A percentile compares a stretch with the other conserved stretches of the same genome.
These are phyloP conservation scores for Verticillium dahliae DNA, from an alignment of 2,329 filamentous ascomycete genomes.

Conservation along the genomic window DNA sequence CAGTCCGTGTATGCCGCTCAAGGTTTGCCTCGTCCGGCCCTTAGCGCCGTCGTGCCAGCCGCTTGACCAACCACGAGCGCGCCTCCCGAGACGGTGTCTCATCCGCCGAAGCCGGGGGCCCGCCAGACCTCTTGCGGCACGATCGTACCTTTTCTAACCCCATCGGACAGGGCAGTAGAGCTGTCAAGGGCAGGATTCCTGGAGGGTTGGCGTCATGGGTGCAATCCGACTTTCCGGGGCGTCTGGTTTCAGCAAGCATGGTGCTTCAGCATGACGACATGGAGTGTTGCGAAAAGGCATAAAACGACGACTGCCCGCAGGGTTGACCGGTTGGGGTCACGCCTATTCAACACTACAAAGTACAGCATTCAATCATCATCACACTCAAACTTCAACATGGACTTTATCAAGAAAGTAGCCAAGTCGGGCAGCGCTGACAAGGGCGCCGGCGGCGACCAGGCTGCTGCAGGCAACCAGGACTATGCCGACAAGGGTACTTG, in stretches of 20 bases:
- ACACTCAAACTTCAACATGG: neutral
- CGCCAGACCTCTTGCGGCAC: neutral
- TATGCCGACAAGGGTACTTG: conserved; percentile 30
- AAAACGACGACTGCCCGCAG: neutral
- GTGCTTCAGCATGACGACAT: neutral
- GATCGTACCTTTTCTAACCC: neutral
- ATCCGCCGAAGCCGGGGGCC: neutral
- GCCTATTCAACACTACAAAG: neutral
- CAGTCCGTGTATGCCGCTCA: neutral
- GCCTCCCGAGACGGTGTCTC: neutral
- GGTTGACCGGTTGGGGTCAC: neutral
- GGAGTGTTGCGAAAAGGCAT: neutral
- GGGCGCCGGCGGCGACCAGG: neutral
- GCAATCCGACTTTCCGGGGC: neutral
- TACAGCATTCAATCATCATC: neutral
- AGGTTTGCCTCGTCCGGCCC: neutral
- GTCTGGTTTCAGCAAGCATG: neutral
- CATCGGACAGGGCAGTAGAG: neutral
- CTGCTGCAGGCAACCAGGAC: conserved; percentile 18
- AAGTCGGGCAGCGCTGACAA: conserved; percentile 1
- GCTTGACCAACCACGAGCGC: neutral
- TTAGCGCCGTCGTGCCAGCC: neutral
- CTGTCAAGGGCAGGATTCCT: neutral
- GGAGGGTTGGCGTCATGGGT: neutral
- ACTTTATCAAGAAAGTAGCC: conserved; percentile 4